Evolutionary conservation across 2,329 filamentous ascomycete genomes (phyloP).

Genomic region (Calonectria hawksworthii): DNA sequence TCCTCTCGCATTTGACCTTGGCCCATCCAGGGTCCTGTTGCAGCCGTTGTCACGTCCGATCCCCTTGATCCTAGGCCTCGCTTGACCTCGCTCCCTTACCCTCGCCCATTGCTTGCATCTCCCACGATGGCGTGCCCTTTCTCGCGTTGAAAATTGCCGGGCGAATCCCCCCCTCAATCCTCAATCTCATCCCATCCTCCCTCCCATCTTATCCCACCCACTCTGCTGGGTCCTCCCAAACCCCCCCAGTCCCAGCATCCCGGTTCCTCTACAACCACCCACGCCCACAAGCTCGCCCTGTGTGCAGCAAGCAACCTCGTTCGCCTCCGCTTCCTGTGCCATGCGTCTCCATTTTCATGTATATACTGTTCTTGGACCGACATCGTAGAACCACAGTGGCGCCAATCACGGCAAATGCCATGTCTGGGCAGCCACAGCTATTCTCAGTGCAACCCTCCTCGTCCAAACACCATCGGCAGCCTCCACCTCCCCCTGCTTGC

Average conservation of each 20-base stretch:
- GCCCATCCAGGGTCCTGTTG: slow-evolving; percentile 8
- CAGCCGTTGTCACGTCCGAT: neutral
- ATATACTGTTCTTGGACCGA: neutral
- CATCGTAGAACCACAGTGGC: neutral
- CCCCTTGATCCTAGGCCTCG: slow-evolving; percentile 7
- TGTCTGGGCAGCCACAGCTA: neutral
- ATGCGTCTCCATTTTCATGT: slow-evolving; percentile 1
- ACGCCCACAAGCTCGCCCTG: neutral
- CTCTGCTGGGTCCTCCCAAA: slow-evolving; percentile 6
- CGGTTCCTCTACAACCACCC: neutral
- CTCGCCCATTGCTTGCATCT: slow-evolving; percentile 6
- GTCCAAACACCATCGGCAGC: neutral
- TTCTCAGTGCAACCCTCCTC: neutral
- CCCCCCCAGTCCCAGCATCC: slow-evolving; percentile 5
- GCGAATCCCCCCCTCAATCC: neutral
- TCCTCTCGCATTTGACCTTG: neutral
- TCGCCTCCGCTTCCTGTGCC: neutral
- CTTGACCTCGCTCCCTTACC: neutral
- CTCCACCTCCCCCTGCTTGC: neutral
- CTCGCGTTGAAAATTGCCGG: neutral
- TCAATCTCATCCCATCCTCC: neutral
- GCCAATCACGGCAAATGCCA: slow-evolving; percentile 9
- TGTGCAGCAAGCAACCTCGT: neutral
- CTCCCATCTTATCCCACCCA: slow-evolving; percentile 8
- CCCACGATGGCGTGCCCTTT: neutral